Percentiles rank a stretch among this genome's conserved stretches.
These are phyloP conservation scores for Bretschneidera sinensis DNA, from an alignment of 345 rosid genomes.

Conservation along the genomic window DNA sequence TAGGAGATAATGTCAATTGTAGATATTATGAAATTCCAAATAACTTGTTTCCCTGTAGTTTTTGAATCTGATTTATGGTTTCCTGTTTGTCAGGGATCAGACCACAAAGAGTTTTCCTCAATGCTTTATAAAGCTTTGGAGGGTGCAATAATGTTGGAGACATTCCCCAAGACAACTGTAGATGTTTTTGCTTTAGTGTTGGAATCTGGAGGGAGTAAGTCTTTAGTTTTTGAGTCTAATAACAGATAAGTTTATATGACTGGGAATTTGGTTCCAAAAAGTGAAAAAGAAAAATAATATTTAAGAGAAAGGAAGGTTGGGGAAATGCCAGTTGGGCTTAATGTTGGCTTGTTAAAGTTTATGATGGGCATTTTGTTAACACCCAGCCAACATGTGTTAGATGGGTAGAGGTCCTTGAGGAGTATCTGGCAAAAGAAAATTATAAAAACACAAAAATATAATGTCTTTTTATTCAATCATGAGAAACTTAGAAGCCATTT, in stretches of 20 bases:
- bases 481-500: too few species aligned
- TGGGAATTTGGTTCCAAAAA: neutral
- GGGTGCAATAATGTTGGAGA: constrained; percentile 77
- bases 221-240: neutral
- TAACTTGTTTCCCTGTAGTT: neutral
- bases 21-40: neutral
- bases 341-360: constrained; percentile 1
- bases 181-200: constrained; percentile 91
- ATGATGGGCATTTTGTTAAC: neutral
- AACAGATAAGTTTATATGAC: too few species aligned
- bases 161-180: constrained; percentile 91
- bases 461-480: too few species aligned
- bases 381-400: neutral
- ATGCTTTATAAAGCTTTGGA: constrained; percentile 95
- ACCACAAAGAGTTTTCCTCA: constrained; percentile 70
- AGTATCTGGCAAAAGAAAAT: too few species aligned
- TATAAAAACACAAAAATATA: too few species aligned
- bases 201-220: constrained; percentile 99
- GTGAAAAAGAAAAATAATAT: neutral
- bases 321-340: constrained; percentile 2
- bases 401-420: too few species aligned
- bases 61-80: constrained; percentile 9
- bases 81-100: constrained; percentile 65
- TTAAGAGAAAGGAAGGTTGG: neutral
- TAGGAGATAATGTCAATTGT: neutral